Conservation (phyloP, 257 asterid genomes). For the Anisodus acutangulus region DNA sequence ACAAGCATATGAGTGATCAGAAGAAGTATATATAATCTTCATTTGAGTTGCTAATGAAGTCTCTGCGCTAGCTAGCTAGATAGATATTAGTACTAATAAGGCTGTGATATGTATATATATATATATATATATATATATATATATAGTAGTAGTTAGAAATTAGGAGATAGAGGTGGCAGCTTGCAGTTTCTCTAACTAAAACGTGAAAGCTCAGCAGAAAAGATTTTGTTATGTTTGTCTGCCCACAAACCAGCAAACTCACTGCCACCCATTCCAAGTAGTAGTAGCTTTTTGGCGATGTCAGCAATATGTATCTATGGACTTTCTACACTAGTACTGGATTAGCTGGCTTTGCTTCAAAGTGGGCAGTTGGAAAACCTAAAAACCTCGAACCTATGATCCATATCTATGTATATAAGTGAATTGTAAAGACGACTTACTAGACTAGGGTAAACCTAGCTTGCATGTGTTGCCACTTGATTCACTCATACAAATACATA, state of each 20-base stretch:
- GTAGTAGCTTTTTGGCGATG: neutral
- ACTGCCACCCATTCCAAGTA: neutral
- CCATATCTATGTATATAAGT: neutral
- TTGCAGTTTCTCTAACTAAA: neutral
- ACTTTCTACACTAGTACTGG: neutral
- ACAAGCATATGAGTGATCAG: too few species aligned
- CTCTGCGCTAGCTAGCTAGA: too few species aligned
- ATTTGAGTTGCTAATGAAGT: too few species aligned
- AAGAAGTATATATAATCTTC: too few species aligned
- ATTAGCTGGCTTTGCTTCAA: slow-evolving; percentile 5
- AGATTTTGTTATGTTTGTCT: slow-evolving; percentile 67
- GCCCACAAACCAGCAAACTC: slow-evolving; percentile 35
- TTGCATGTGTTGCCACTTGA: neutral
- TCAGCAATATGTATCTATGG: neutral
- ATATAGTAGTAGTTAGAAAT: neutral
- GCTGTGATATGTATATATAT: too few species aligned
- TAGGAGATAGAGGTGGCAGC: neutral
- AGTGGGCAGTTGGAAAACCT: neutral
- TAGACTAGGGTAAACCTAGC: neutral
- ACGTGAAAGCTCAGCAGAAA: slow-evolving; percentile 40
- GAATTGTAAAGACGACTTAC: neutral
- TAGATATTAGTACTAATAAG: too few species aligned
- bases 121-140: too few species aligned
- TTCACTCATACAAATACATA: too few species aligned
- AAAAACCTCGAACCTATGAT: neutral